Base-by-base conservation (phyloP, 192 early-diverging fungal genomes). In the Pecoramyces ruminantium region DNA sequence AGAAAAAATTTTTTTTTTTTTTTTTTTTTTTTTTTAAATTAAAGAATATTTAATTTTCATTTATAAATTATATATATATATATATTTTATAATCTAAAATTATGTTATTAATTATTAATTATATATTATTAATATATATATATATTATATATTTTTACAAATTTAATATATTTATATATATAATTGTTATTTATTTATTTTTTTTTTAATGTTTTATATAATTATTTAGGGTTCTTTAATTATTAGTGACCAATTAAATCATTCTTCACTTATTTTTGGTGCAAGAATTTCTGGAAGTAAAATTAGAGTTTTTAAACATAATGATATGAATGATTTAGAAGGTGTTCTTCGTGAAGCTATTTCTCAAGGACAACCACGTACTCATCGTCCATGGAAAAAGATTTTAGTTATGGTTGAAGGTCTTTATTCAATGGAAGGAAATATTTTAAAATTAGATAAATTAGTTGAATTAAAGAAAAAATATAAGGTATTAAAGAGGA, bases 301-400 rank as follows among this genome's bases (percentile, higher is more conserved):
- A 29, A 94, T 99, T 86, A 89, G 92, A 78, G 95, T 96, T 58
- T 99, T 97, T 87, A 94, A 94, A 83, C 96, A 99, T 87, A 99
- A 98, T 87, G 91, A 95, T 84, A 86, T 92, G 42, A 84, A 85
- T 11, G 93, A 94, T 84, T 85, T 99, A 39, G 95, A 96, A 83
- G 58, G 83, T 29, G 89, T 95, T 34, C 89, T 99, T 67, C 91
- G 94, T 40, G 92, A 95, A 80, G 90, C 92, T 81, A 98, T 99
- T 81, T 87, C 95, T 51, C 94, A 96, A 85, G 97, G 97, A 30
- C 97, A 99, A 86, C 96, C 96, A 29, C 90, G 97, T 79, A 99
- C 96, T 13, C 96, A 98, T 84, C 92, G 97, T 29, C 97, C 96
- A 17, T 99, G 97, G 97, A 97, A 97, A 87, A 99, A 99, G 87